A percentile compares a stretch with the other conserved stretches of the same genome.
These are phyloP conservation scores for Sarocladium kiliense DNA, from an alignment of 2,329 filamentous ascomycete species.

Conservation along the genomic window DNA sequence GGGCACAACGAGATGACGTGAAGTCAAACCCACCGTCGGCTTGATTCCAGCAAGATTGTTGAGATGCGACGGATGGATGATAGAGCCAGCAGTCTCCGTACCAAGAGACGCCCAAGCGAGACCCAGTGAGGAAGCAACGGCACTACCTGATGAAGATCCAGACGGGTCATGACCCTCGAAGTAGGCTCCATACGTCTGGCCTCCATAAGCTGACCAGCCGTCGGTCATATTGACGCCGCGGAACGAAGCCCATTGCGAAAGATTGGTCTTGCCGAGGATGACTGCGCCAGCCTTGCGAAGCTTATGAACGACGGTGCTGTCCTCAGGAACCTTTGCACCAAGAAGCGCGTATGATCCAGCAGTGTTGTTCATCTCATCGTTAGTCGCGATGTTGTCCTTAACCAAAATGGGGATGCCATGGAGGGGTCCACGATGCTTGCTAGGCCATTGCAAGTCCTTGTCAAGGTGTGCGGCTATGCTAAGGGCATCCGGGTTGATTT, in stretches of 20 bases:
- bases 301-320: constrained; percentile 53
- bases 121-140: constrained; percentile 53
- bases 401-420: constrained; percentile 61
- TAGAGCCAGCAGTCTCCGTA: constrained; percentile 52
- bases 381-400: constrained; percentile 62
- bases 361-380: constrained; percentile 54
- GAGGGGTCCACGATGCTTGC: constrained; percentile 33
- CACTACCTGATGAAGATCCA: constrained; percentile 57
- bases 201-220: constrained; percentile 60
- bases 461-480: constrained; percentile 26
- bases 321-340: constrained; percentile 47
- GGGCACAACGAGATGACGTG: constrained; percentile 59
- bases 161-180: constrained; percentile 54
- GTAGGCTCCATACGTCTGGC: constrained; percentile 57
- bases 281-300: constrained; percentile 54
- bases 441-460: constrained; percentile 18
- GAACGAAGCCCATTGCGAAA: constrained; percentile 60
- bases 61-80: constrained; percentile 66
- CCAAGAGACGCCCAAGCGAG: constrained; percentile 55
- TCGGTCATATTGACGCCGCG: constrained; percentile 51
- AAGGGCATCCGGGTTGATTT: constrained; percentile 30
- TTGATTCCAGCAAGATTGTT: constrained; percentile 70
- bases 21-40: constrained; percentile 69
- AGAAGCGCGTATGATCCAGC: constrained; percentile 54
- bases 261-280: constrained; percentile 59